A percentile compares a stretch with the other conserved stretches of the same genome.
Evolutionary conservation across 805 yeast genomes (phyloP).

Genomic region (Cyberlindnera xishuangbannaensis): DNA sequence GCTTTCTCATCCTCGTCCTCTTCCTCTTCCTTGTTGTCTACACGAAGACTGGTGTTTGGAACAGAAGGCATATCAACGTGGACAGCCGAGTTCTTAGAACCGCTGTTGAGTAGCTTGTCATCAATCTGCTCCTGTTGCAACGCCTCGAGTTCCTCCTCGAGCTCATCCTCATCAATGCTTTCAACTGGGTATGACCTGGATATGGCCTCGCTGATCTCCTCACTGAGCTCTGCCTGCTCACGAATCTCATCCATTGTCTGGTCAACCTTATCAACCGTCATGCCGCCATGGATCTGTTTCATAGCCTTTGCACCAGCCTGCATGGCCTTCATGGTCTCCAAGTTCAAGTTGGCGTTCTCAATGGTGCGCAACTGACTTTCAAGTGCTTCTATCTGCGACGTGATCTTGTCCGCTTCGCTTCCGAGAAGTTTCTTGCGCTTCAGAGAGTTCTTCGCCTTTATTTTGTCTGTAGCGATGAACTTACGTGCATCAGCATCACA

Average conservation of each 20-base stretch:
- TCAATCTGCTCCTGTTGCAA: slow-evolving; percentile 79
- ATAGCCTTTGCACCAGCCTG: slow-evolving; percentile 95
- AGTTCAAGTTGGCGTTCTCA: slow-evolving; percentile 91
- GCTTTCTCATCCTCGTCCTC: slow-evolving; percentile 85
- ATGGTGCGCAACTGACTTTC: slow-evolving; percentile 88
- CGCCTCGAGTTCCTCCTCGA: slow-evolving; percentile 88
- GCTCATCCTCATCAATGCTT: slow-evolving; percentile 78
- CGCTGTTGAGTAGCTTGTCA: slow-evolving; percentile 45
- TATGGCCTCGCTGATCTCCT: slow-evolving; percentile 93
- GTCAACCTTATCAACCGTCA: slow-evolving; percentile 94
- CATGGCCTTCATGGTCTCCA: slow-evolving; percentile 98
- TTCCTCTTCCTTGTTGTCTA: slow-evolving; percentile 24
- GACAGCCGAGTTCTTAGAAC: slow-evolving; percentile 17
- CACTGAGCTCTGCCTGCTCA: slow-evolving; percentile 92
- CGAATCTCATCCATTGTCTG: slow-evolving; percentile 97
- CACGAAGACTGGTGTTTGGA: slow-evolving; percentile 30
- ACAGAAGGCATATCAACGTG: slow-evolving; percentile 41
- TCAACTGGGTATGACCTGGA: slow-evolving; percentile 88
- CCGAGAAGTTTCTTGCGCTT: slow-evolving; percentile 84
- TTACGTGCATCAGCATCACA: slow-evolving; percentile 79
- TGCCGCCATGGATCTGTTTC: slow-evolving; percentile 92
- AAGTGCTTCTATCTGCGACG: slow-evolving; percentile 81
- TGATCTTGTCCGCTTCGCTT: slow-evolving; percentile 68
- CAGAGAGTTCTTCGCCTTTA: slow-evolving; percentile 76
- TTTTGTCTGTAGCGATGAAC: slow-evolving; percentile 54